Percentiles rank a stretch among this genome's conserved stretches.
These are phyloP conservation scores for Fusarium coicis DNA, from an alignment of 2,329 filamentous ascomycete genomes.

Conservation along the genomic window DNA sequence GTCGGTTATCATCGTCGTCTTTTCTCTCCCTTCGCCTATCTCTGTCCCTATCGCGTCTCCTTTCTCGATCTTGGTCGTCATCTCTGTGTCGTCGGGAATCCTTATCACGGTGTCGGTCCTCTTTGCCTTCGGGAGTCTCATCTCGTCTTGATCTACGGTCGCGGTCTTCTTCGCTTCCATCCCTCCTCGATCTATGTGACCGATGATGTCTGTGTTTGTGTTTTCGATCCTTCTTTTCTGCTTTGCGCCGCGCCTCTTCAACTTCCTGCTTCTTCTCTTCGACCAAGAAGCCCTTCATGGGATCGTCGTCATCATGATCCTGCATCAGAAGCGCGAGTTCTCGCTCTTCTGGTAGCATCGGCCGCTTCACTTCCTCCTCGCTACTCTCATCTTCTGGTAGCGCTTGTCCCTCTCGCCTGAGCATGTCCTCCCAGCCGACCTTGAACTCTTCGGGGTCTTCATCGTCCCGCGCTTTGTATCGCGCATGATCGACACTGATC, in stretches of 20 bases:
- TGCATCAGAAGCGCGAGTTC: constrained; percentile 80
- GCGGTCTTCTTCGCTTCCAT: constrained; percentile 47
- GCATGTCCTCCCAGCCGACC: constrained; percentile 70
- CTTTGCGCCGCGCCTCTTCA: constrained; percentile 69
- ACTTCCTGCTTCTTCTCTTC: constrained; percentile 93
- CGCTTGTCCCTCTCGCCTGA: constrained; percentile 60
- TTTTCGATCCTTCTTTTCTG: constrained; percentile 60
- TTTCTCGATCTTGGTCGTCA: constrained; percentile 43
- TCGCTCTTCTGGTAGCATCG: constrained; percentile 81
- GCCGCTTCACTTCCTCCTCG: constrained; percentile 63
- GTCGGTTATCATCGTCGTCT: constrained; percentile 41
- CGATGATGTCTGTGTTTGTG: constrained; percentile 60
- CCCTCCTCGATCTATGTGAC: constrained; percentile 55
- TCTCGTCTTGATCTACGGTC: constrained; percentile 52
- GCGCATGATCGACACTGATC: constrained; percentile 89
- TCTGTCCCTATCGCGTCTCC: constrained; percentile 37
- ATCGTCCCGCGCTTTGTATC: constrained; percentile 90
- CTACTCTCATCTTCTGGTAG: constrained; percentile 58
- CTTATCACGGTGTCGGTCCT: constrained; percentile 44
- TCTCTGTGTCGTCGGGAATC: constrained; percentile 47
- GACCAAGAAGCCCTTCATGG: constrained; percentile 93
- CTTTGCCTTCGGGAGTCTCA: constrained; percentile 46
- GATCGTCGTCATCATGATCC: constrained; percentile 93
- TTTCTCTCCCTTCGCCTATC: constrained; percentile 31
- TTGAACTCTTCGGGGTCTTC: constrained; percentile 70